phyloP scores from a whole-genome alignment of 495 filamentous ascomycete species.

The Stereocaulon alpinum region DNA sequence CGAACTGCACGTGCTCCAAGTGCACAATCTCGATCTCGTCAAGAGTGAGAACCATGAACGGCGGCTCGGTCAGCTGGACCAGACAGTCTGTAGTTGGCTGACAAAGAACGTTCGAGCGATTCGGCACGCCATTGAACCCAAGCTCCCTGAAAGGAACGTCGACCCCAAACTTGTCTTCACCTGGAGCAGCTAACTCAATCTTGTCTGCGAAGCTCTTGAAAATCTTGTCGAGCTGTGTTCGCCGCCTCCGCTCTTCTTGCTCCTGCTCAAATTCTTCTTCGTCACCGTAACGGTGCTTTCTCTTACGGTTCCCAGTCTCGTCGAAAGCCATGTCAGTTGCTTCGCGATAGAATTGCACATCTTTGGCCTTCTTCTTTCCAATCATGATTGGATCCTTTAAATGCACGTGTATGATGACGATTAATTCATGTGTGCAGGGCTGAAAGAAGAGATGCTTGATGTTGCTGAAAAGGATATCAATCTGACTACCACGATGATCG shows the following conservation, averaged over 20 bases:
- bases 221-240: slow-evolving; percentile 83
- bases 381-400: slow-evolving; percentile 97
- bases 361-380: slow-evolving; percentile 96
- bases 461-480: slow-evolving; percentile 97
- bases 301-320: slow-evolving; percentile 94
- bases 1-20: slow-evolving; percentile 93
- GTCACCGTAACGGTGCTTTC: slow-evolving; percentile 96
- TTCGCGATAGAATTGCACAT: slow-evolving; percentile 97
- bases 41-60: slow-evolving; percentile 88
- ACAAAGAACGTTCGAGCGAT: slow-evolving; percentile 85
- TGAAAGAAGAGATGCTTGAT: slow-evolving; percentile 99
- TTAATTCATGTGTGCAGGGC: slow-evolving; percentile 86
- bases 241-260: slow-evolving; percentile 85
- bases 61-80: slow-evolving; percentile 95
- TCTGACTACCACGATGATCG: slow-evolving; percentile 47
- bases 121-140: slow-evolving; percentile 92
- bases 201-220: slow-evolving; percentile 98
- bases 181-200: slow-evolving; percentile 83
- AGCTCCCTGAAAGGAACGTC: slow-evolving; percentile 96
- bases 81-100: slow-evolving; percentile 96
- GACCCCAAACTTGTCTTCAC: slow-evolving; percentile 50
- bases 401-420: slow-evolving; percentile 96
- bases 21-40: slow-evolving; percentile 96
- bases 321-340: slow-evolving; percentile 98
- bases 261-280: slow-evolving; percentile 99